Evolutionary conservation across 225 moss, liverwort and hornwort genomes (phyloP).

Genomic region (Thuidium tamariscinum): DNA sequence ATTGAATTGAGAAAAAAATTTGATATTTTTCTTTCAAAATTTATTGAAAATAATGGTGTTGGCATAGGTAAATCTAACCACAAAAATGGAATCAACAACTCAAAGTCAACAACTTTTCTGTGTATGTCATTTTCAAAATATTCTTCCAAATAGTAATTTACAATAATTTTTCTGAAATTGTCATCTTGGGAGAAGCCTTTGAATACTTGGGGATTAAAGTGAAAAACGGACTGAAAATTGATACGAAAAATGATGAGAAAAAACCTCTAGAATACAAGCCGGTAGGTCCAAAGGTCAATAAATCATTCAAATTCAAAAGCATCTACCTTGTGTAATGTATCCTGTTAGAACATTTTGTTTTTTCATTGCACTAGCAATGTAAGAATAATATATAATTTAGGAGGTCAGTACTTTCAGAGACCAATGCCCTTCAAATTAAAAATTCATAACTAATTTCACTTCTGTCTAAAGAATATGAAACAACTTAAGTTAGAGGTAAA

Average conservation of each 20-base stretch:
- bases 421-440: fast-evolving
- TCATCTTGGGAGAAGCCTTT: too few species aligned
- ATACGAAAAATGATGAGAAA: background rate
- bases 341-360: background rate
- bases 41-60: too few species aligned
- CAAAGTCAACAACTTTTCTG: too few species aligned
- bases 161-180: too few species aligned
- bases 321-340: fast-evolving
- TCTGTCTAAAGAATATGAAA: background rate
- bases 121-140: too few species aligned
- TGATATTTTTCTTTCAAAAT: too few species aligned
- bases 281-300: background rate
- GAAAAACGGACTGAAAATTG: background rate
- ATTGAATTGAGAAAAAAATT: too few species aligned
- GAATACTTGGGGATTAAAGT: too few species aligned
- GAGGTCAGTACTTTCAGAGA: fast-evolving
- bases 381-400: background rate
- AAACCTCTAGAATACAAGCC: too few species aligned
- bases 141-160: too few species aligned
- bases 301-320: fast-evolving
- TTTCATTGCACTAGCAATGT: background rate
- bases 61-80: too few species aligned
- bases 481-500: fast-evolving
- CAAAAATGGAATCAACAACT: too few species aligned
- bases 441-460: background rate